phyloP scores from a whole-genome alignment of 1,284 basidiomycete genomes.

The Boletus subluridellus region DNA sequence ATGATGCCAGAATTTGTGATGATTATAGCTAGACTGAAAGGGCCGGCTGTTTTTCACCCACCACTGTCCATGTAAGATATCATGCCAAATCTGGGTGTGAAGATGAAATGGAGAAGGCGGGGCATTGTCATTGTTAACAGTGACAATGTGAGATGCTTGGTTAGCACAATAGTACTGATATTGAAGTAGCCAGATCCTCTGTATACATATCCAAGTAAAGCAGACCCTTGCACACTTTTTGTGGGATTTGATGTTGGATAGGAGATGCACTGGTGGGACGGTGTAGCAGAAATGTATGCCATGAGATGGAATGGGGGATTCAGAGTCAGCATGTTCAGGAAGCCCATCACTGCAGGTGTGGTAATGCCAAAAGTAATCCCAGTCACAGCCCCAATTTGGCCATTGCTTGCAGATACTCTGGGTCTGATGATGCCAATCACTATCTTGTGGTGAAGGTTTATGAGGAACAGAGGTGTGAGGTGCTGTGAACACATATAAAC shows the following conservation, averaged over 20 bases:
- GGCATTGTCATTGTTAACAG: neutral
- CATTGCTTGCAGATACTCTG: neutral
- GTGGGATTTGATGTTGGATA: neutral
- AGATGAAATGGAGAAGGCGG: constrained; percentile 7
- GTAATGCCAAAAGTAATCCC: constrained; percentile 3
- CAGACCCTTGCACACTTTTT: neutral
- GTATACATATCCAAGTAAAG: neutral
- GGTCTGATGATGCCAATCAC: neutral
- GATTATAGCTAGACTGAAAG: neutral
- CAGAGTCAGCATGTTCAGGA: neutral
- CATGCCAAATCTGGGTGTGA: neutral
- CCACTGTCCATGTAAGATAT: constrained; percentile 1
- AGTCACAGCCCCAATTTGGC: neutral
- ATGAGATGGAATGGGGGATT: neutral
- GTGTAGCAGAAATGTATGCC: neutral
- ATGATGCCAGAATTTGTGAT: neutral
- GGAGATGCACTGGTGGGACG: neutral
- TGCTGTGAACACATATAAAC: neutral
- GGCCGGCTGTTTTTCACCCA: neutral
- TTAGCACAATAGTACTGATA: too few species aligned
- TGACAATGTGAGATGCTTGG: too few species aligned
- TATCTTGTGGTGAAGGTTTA: neutral
- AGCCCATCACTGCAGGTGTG: neutral
- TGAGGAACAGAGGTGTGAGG: neutral
- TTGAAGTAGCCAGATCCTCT: neutral